Percentiles rank a stretch among this genome's conserved stretches.
These are phyloP conservation scores for Phytophthora brassicae DNA, from an alignment of 352 stramenopile genomes.

Conservation along the genomic window DNA sequence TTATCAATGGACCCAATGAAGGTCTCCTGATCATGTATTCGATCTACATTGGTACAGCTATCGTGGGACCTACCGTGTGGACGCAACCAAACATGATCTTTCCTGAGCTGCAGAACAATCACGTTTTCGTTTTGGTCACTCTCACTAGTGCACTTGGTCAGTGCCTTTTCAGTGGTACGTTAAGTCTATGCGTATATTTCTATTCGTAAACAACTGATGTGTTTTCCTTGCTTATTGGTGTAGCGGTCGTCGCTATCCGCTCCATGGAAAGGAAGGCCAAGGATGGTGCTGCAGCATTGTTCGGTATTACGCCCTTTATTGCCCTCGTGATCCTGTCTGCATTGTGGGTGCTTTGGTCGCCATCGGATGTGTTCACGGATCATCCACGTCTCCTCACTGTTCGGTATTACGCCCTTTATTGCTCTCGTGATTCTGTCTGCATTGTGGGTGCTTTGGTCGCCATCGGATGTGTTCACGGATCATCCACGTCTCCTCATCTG, in stretches of 20 bases:
- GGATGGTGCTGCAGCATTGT: slow-evolving; percentile 60
- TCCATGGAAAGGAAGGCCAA: slow-evolving; percentile 62
- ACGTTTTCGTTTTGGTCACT: slow-evolving; percentile 79
- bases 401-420: slow-evolving; percentile 67
- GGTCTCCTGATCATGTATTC: slow-evolving; percentile 92
- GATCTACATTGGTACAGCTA: slow-evolving; percentile 71
- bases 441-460: slow-evolving; percentile 77
- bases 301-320: slow-evolving; percentile 67
- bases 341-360: slow-evolving; percentile 77
- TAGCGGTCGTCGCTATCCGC: slow-evolving; percentile 66
- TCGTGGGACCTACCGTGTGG: slow-evolving; percentile 67
- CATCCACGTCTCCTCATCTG: slow-evolving; percentile 86
- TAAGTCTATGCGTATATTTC: background rate
- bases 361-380: slow-evolving; percentile 80
- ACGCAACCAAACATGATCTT: slow-evolving; percentile 58
- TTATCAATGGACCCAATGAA: slow-evolving; percentile 97
- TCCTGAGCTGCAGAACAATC: slow-evolving; percentile 76
- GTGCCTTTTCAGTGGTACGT: slow-evolving; percentile 72
- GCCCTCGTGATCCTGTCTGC: slow-evolving; percentile 69
- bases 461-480: slow-evolving; percentile 80
- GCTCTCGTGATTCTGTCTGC: slow-evolving; percentile 69
- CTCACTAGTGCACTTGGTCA: slow-evolving; percentile 62
- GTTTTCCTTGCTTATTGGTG: slow-evolving; percentile 8
- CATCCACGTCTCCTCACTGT: slow-evolving; percentile 80
- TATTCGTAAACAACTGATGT: background rate